phyloP scores from a whole-genome alignment of 2,329 filamentous ascomycete species.

The Boeremia lycopersici region DNA sequence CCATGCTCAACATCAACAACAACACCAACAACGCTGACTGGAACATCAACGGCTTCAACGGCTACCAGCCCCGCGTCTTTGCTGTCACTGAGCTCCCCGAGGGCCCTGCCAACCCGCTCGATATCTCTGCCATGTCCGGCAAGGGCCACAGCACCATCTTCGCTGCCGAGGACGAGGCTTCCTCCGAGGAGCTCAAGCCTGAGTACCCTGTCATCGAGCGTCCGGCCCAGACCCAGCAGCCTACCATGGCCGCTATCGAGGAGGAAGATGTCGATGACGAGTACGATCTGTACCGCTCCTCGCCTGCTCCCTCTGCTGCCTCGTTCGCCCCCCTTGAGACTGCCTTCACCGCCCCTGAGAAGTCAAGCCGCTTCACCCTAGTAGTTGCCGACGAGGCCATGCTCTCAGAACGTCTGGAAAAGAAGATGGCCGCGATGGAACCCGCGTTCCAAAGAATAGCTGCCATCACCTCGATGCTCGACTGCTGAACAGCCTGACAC shows the following conservation, averaged over 20 bases:
- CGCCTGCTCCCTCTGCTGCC: conserved; percentile 36
- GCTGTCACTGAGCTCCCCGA: conserved; percentile 74
- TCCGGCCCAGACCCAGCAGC: conserved; percentile 34
- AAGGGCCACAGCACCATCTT: conserved; percentile 59
- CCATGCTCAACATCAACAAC: conserved; percentile 66
- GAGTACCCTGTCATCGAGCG: conserved; percentile 57
- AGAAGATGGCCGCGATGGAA: conserved; percentile 43
- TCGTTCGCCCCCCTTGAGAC: conserved; percentile 36
- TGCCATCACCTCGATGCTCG: conserved; percentile 44
- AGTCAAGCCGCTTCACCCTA: conserved; percentile 69
- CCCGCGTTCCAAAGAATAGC: conserved; percentile 42
- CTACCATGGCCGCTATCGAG: conserved; percentile 18
- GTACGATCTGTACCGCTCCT: conserved; percentile 65
- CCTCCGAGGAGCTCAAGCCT: conserved; percentile 57
- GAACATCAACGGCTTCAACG: conserved; percentile 58
- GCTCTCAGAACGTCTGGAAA: conserved; percentile 43
- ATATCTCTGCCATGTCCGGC: conserved; percentile 68
- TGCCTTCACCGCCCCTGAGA: conserved; percentile 63
- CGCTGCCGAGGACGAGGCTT: conserved; percentile 43
- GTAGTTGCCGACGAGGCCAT: conserved; percentile 61
- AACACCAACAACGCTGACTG: conserved; percentile 53
- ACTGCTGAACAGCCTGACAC: conserved; percentile 17
- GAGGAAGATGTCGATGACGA: conserved; percentile 63
- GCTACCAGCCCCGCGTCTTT: conserved; percentile 71
- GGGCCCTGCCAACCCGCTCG: conserved; percentile 64